phyloP scores from a whole-genome alignment of 768 basidiomycete genomes.

The Suillus lakei region DNA sequence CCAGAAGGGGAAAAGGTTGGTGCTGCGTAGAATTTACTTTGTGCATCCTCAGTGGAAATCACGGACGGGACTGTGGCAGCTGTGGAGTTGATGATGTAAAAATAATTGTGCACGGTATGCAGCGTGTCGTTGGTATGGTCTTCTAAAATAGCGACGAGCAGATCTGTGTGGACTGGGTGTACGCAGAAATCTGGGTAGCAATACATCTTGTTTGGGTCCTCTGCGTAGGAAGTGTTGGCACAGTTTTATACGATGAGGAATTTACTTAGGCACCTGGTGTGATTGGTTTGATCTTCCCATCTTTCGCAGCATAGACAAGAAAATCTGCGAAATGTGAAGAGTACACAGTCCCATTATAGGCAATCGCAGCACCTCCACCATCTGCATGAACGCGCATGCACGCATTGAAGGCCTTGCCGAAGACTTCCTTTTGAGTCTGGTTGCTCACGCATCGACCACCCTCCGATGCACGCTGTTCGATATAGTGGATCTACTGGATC shows the following conservation, averaged over 20 bases:
- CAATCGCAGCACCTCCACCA: constrained; percentile 68
- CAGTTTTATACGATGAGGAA: too few relatives aligned
- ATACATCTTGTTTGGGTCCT: constrained; percentile 34
- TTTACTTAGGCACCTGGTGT: constrained; percentile 55
- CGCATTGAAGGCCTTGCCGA: constrained; percentile 58
- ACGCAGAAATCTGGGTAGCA: constrained; percentile 54
- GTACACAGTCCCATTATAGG: constrained; percentile 53
- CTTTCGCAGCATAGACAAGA: constrained; percentile 51
- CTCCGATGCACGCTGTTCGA: constrained; percentile 64
- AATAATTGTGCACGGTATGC: constrained; percentile 46
- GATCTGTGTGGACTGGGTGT: constrained; percentile 52
- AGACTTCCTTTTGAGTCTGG: constrained; percentile 49
- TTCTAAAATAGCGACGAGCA: constrained; percentile 65
- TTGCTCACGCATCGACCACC: constrained; percentile 59
- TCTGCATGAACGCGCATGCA: constrained; percentile 71
- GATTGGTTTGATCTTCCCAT: constrained; percentile 39
- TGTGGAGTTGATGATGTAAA: constrained; percentile 56
- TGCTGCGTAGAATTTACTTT: constrained; percentile 56
- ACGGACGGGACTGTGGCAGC: constrained; percentile 46
- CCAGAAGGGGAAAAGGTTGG: constrained; percentile 64
- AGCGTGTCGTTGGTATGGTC: constrained; percentile 60
- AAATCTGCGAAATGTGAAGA: constrained; percentile 63
- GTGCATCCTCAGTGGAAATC: constrained; percentile 51
- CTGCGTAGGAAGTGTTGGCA: background rate
- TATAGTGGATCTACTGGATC: constrained; percentile 58